Percentiles rank a stretch among this genome's conserved stretches.
phyloP scores from a whole-genome alignment of 2,329 filamentous ascomycete genomes.

The Pseudopyrenochaeta lycopersici region DNA sequence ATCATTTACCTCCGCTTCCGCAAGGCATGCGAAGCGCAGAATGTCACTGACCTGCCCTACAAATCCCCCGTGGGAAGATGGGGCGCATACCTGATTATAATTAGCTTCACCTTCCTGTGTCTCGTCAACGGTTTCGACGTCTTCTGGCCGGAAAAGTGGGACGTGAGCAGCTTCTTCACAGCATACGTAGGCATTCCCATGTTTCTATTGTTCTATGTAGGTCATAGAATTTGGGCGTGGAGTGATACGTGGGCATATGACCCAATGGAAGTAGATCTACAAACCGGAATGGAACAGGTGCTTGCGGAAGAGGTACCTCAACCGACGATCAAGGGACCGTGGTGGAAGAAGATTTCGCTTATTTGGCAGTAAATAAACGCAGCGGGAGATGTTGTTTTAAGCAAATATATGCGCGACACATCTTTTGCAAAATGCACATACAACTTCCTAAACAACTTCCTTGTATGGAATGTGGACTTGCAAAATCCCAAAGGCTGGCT shows the following conservation, averaged over 20 bases:
- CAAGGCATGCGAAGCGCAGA: slow-evolving; percentile 64
- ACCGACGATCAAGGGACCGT: slow-evolving; percentile 24
- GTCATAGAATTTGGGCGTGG: slow-evolving; percentile 59
- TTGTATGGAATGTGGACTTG: too few relatives aligned
- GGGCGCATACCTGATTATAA: slow-evolving; percentile 68
- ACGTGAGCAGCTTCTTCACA: slow-evolving; percentile 69
- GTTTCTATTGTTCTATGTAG: slow-evolving; percentile 65
- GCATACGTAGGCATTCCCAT: slow-evolving; percentile 72
- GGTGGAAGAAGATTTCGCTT: slow-evolving; percentile 35
- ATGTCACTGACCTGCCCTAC: slow-evolving; percentile 64
- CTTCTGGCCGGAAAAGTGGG: slow-evolving; percentile 74
- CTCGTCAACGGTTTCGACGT: slow-evolving; percentile 80
- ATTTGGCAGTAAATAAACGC: slow-evolving; percentile 36
- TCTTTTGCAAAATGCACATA: too few relatives aligned
- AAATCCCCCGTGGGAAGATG: slow-evolving; percentile 68
- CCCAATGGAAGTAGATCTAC: slow-evolving; percentile 62
- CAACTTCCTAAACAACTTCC: too few relatives aligned
- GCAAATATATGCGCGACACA: too few relatives aligned
- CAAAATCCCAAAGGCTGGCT: too few relatives aligned
- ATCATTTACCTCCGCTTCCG: slow-evolving; percentile 69
- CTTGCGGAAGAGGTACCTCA: slow-evolving; percentile 45
- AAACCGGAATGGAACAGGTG: slow-evolving; percentile 51
- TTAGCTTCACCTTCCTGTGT: slow-evolving; percentile 68
- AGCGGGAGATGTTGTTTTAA: background rate
- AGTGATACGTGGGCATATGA: slow-evolving; percentile 62